Conservation (phyloP, 2,329 filamentous ascomycete species). For the Hymenoscyphus albidus region DNA sequence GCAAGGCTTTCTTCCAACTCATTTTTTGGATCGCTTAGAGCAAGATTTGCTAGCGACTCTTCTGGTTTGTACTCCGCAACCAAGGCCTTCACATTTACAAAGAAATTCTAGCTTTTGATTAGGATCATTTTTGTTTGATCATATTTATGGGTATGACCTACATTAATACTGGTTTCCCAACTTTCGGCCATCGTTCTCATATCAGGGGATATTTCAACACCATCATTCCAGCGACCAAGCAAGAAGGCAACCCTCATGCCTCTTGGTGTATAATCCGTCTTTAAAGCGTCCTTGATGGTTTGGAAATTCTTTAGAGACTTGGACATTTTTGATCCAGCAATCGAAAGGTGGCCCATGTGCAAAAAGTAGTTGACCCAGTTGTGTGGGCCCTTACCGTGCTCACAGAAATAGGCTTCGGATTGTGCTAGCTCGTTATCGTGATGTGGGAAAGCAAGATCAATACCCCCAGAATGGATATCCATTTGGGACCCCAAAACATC, state of each 20-base stretch:
- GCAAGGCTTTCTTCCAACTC: constrained; percentile 5
- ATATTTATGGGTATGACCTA: constrained; percentile 34
- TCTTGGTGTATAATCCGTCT: constrained; percentile 67
- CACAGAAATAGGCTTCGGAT: constrained; percentile 72
- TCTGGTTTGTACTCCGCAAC: constrained; percentile 36
- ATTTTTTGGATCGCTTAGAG: not conserved
- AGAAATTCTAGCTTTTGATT: constrained; percentile 49
- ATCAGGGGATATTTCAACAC: constrained; percentile 84
- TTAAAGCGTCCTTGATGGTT: constrained; percentile 80
- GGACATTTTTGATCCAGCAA: constrained; percentile 91
- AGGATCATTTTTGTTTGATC: not conserved
- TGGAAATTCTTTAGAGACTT: constrained; percentile 96
- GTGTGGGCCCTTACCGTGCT: constrained; percentile 45
- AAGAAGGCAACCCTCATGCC: constrained; percentile 83
- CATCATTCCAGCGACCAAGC: constrained; percentile 84
- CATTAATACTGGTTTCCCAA: constrained; percentile 77
- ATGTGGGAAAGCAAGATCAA: constrained; percentile 88
- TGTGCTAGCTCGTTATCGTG: constrained; percentile 92
- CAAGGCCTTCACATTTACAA: constrained; percentile 53
- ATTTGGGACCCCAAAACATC: constrained; percentile 80
- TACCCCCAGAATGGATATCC: constrained; percentile 90
- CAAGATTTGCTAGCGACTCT: not conserved
- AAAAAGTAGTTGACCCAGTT: constrained; percentile 96
- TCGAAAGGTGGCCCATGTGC: constrained; percentile 90
- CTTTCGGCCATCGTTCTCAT: constrained; percentile 69